Conservation (phyloP, 148 eudicot species). For the Talinum fruticosum region DNA sequence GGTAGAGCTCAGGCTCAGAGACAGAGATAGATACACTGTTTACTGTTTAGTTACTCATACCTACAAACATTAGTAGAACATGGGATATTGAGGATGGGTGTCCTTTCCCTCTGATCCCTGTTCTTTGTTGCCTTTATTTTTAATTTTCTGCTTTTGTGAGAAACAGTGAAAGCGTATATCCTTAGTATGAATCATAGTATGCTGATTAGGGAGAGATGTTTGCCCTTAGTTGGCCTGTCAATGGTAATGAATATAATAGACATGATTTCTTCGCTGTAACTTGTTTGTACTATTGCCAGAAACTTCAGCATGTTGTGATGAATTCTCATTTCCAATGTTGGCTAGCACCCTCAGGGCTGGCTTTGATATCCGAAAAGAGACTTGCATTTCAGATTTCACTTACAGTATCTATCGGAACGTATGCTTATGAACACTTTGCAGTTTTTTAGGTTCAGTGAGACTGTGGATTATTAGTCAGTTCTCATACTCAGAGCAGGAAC, state of each 20-base stretch:
- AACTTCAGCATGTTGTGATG: too few species aligned
- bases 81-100: not conserved
- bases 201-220: not conserved
- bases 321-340: not conserved
- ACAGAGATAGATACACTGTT: not conserved
- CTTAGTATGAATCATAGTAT: not conserved
- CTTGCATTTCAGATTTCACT: too few species aligned
- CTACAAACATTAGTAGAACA: not conserved
- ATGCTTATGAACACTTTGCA: too few species aligned
- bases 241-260: not conserved
- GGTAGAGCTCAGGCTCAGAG: constrained; percentile 1
- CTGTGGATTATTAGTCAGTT: too few species aligned
- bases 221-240: not conserved
- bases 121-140: not conserved
- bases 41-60: constrained; percentile 14
- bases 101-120: constrained; percentile 1
- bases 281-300: too few species aligned
- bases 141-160: not conserved
- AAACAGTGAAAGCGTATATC: not conserved
- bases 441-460: too few species aligned
- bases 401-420: too few species aligned
- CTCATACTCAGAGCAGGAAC: too few species aligned
- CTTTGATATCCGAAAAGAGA: too few species aligned
- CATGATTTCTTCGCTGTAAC: too few species aligned
- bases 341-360: too few species aligned